Conservation (phyloP, 148 eudicot species). For the Cornus kousa region DNA sequence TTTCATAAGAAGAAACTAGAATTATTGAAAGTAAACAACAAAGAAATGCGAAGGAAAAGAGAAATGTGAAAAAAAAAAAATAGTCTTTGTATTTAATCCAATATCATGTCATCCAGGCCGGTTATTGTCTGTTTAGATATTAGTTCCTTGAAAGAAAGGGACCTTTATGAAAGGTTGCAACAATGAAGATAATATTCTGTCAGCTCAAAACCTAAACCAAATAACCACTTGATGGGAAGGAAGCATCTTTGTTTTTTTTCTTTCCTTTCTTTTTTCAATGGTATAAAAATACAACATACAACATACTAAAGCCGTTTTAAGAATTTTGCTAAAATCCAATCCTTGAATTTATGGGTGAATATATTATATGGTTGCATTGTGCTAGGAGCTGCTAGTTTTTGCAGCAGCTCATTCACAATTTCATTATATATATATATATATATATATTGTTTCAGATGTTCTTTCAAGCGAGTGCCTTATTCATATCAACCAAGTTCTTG, state of each 20-base stretch:
- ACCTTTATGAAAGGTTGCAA: neutral
- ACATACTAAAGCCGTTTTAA: neutral
- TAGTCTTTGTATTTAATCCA: neutral
- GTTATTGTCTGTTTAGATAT: neutral
- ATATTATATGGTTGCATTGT: neutral
- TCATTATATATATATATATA: too few species aligned
- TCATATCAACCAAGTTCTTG: neutral
- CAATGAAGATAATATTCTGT: neutral
- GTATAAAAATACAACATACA: neutral
- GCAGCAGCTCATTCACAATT: neutral
- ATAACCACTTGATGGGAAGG: neutral
- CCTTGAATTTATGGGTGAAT: neutral
- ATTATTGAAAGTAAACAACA: neutral
- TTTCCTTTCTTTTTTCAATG: neutral
- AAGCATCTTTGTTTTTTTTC: neutral
- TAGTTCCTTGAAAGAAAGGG: neutral
- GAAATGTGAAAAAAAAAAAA: neutral
- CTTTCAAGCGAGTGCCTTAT: neutral
- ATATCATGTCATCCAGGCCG: neutral
- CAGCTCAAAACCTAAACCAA: neutral
- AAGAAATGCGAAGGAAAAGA: neutral
- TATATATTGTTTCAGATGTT: neutral
- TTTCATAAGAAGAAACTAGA: neutral
- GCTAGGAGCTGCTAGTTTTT: neutral
- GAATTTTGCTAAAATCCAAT: neutral